Evolutionary conservation across 1,139 yeast species (phyloP).

Genomic region (Suhomyces maxii): DNA sequence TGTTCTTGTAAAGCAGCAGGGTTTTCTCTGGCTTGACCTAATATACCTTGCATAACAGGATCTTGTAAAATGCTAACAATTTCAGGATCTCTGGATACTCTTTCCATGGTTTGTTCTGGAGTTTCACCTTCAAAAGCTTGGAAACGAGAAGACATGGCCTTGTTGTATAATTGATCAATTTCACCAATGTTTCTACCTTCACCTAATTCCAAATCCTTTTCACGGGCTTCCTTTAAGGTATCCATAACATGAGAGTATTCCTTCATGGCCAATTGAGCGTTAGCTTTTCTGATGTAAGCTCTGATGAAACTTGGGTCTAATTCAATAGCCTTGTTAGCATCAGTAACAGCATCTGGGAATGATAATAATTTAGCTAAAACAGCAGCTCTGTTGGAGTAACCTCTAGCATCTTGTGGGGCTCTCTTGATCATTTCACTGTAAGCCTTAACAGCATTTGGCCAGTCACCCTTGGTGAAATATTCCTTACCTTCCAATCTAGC

Average conservation of each 20-base stretch:
- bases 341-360: conserved; percentile 94
- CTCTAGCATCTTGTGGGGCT: conserved; percentile 95
- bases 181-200: conserved; percentile 62
- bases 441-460: conserved; percentile 96
- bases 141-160: conserved; percentile 80
- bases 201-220: conserved; percentile 63
- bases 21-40: conserved; percentile 90
- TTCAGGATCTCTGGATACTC: conserved; percentile 93
- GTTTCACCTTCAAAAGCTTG: conserved; percentile 85
- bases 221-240: conserved; percentile 77
- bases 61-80: conserved; percentile 87
- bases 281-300: conserved; percentile 97
- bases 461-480: conserved; percentile 83
- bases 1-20: conserved; percentile 98
- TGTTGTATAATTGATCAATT: conserved; percentile 78
- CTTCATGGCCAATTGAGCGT: conserved; percentile 87
- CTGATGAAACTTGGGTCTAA: conserved; percentile 87
- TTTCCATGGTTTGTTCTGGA: conserved; percentile 89
- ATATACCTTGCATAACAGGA: conserved; percentile 95
- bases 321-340: conserved; percentile 86
- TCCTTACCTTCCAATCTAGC: conserved; percentile 94
- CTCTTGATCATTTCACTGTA: conserved; percentile 95
- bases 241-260: conserved; percentile 83
- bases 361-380: conserved; percentile 92
- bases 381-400: conserved; percentile 98